Evolutionary conservation across 768 basidiomycete species (phyloP), one percentile per base, ranked within the genome.

Genomic region (Amylocystis lapponica): DNA sequence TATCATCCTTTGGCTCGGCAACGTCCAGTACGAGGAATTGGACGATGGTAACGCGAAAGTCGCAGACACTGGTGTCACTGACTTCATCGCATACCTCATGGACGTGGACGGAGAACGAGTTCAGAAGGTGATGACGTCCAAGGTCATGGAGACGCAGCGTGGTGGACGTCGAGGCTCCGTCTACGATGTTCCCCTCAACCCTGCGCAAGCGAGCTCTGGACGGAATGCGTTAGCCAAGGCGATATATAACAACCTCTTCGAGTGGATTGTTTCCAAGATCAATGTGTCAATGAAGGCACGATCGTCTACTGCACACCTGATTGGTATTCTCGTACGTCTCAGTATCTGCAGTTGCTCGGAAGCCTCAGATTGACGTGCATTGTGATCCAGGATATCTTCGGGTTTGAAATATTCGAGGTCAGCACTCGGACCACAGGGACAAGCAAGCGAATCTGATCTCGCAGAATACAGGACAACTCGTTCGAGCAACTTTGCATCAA

Each of bases 401-500:
- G 95, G 10, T 99, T 99, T 56, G 94, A 99, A 66, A 98, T 98
- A 56, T 98, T 99, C 59, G 86, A 94, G 71, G 88, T 87, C 57
- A 29, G 64, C 14, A 12, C 22, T 17, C 36, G 4, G 29, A n/a
- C n/a, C 21, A 8, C 39, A n/a, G n/a, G n/a, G n/a, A n/a, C n/a
- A n/a, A n/a, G n/a, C n/a, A n/a, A n/a, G n/a, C n/a, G n/a, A n/a
- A n/a, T n/a, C n/a, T n/a, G n/a, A n/a, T n/a, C n/a, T n/a, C n/a
- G n/a, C n/a, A n/a, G n/a, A n/a, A n/a, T 41, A 14, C 53, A 93
- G 86, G 88, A 93, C 63, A 95, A 95, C 64, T 92, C 90, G 4
- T 93, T 94, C 58, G 92, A 94, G 60, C 93, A 99, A 65, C 80
- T 99, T 16, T 99, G 96, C 70, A 99, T 99, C 75, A 99, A 99